Conservation (phyloP, 257 asterid species). For the Capsicum pubescens region DNA sequence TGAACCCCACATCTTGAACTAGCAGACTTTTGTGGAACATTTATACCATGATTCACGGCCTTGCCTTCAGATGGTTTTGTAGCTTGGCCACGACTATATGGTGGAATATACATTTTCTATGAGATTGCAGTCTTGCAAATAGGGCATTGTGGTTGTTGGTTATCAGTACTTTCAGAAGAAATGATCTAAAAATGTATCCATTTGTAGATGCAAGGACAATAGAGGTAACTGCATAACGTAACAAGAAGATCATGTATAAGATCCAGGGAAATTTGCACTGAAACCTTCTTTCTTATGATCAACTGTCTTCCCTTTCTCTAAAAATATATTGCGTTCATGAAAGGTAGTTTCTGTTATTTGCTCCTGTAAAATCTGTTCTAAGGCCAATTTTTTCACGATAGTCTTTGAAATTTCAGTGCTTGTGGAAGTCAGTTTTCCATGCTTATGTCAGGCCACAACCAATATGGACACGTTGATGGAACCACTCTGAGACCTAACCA, state of each 20-base stretch:
- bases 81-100: conserved; percentile 61
- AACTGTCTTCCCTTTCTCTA: conserved; percentile 41
- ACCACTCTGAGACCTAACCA: too few relatives aligned
- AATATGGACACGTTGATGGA: too few relatives aligned
- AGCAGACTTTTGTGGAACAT: conserved; percentile 60
- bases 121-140: conserved; percentile 67
- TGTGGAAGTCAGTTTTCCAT: too few relatives aligned
- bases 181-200: conserved; percentile 53
- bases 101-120: conserved; percentile 61
- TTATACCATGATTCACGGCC: conserved; percentile 32
- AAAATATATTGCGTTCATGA: not conserved
- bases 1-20: conserved; percentile 45
- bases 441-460: too few relatives aligned
- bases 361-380: too few relatives aligned
- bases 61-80: conserved; percentile 42
- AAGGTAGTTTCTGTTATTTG: not conserved
- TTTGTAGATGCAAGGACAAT: conserved; percentile 80
- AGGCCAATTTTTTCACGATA: too few relatives aligned
- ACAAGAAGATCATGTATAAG: conserved; percentile 70
- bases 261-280: conserved; percentile 78
- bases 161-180: conserved; percentile 36
- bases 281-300: conserved; percentile 50
- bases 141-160: conserved; percentile 61
- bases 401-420: too few relatives aligned
- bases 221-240: conserved; percentile 78